Percentiles rank a stretch among this genome's conserved stretches.
phyloP scores from a whole-genome alignment of 1,139 yeast genomes.

The Blastobotrys aristatus region DNA sequence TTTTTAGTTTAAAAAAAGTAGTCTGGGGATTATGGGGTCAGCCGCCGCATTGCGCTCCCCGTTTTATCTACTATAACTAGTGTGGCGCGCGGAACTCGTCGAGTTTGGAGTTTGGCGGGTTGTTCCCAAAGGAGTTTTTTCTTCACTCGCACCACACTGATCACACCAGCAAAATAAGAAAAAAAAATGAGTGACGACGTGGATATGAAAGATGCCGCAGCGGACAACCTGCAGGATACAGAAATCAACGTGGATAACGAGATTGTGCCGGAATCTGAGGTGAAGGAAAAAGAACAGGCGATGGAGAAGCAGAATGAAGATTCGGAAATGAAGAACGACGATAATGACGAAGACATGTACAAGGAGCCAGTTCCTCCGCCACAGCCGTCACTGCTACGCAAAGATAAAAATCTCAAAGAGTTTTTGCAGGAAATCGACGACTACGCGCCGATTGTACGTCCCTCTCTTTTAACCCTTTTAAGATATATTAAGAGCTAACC shows the following conservation, averaged over 20 bases:
- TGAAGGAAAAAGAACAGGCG: neutral
- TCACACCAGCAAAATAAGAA: neutral
- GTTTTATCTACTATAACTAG: too few relatives aligned
- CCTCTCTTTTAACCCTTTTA: neutral
- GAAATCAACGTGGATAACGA: conserved; percentile 7
- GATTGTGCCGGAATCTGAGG: conserved; percentile 9
- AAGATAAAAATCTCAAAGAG: conserved; percentile 84
- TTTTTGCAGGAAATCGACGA: conserved; percentile 87
- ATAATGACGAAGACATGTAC: conserved; percentile 15
- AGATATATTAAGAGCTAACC: neutral
- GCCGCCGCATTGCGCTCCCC: too few relatives aligned
- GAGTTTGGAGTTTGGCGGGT: too few relatives aligned
- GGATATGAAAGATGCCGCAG: conserved; percentile 21
- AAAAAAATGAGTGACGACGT: conserved; percentile 19
- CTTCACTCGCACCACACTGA: too few relatives aligned
- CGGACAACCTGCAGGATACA: neutral
- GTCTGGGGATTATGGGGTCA: too few relatives aligned
- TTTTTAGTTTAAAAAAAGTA: too few relatives aligned
- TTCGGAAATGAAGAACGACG: conserved; percentile 17
- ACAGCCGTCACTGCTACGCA: conserved; percentile 67
- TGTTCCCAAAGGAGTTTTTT: too few relatives aligned
- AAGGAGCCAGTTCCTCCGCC: conserved; percentile 39
- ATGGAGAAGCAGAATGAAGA: conserved; percentile 27
- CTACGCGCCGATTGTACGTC: conserved; percentile 65
- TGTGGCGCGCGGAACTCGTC: too few relatives aligned